Conservation (phyloP, 2,329 filamentous ascomycete genomes). For the Alternaria ventricosa region DNA sequence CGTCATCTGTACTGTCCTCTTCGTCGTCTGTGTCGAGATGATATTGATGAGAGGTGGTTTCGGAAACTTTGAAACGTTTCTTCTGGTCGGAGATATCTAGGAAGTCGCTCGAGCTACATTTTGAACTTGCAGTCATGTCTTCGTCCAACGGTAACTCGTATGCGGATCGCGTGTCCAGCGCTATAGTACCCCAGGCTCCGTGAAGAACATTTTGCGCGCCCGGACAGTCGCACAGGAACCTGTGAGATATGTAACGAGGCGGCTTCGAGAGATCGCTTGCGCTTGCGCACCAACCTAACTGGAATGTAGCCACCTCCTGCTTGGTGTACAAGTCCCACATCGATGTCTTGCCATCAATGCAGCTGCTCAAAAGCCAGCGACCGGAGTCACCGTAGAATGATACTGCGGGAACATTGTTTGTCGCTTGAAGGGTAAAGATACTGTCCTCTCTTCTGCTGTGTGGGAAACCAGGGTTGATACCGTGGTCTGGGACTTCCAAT, state of each 20-base stretch:
- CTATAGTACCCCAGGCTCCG: constrained; percentile 38
- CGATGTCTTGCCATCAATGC: constrained; percentile 59
- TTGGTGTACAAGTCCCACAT: constrained; percentile 54
- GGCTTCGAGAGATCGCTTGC: constrained; percentile 10
- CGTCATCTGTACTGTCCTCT: not conserved
- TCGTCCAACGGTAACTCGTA: constrained; percentile 18
- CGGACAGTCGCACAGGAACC: constrained; percentile 18
- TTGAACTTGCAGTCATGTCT: not conserved
- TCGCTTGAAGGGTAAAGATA: constrained; percentile 24
- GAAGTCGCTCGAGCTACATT: constrained; percentile 11
- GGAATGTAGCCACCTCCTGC: constrained; percentile 22
- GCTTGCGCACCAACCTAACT: constrained; percentile 35
- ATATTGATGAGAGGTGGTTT: not conserved
- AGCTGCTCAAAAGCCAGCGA: constrained; percentile 63
- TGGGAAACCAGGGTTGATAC: constrained; percentile 21
- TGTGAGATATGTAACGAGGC: constrained; percentile 3
- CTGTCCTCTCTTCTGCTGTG: constrained; percentile 36
- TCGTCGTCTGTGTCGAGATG: not conserved
- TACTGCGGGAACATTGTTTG: constrained; percentile 63
- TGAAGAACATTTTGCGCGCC: constrained; percentile 15
- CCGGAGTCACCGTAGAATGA: constrained; percentile 65
- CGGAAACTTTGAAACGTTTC: constrained; percentile 9
- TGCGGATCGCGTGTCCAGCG: constrained; percentile 35
- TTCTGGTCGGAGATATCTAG: constrained; percentile 14
- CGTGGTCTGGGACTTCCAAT: not conserved